Evolutionary conservation across 352 stramenopile genomes (phyloP), one percentile per base, ranked within the genome.

Genomic region (Pythium graminicola): DNA sequence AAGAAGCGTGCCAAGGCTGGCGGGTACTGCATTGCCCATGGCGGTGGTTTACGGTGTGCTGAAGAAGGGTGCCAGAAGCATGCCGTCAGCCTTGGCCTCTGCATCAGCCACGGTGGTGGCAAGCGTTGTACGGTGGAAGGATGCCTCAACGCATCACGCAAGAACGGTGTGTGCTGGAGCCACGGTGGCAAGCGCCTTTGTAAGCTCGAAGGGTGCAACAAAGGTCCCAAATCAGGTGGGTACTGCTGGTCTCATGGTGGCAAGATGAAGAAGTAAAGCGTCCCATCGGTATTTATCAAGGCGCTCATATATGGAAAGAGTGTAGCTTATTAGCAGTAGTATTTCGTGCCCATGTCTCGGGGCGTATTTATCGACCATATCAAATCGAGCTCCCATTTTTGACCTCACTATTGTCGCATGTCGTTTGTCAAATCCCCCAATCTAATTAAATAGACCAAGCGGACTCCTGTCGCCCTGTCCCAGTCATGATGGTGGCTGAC

Each of bases 191-290:
- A 89, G 68, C 76, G 81, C 10, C 73, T 84, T 24, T 92, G 81
- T 66, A 86, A 89, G 52, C 50, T 87, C 4, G 73, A 86, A 39
- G 76, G 76, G 0, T 92, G 78, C 64, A 89, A 84, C 57, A 92
- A 89, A 24, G 76, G 81, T 28, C 78, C 78, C 45, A 92, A 89
- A 62, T 86, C 75, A 3, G 78, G 81, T 43, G 78, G 78, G 56
- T 89, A 86, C 64, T 92, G 81, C 75, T 92, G 78, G 78, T 82
- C 73, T 40, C 78, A 92, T 54, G 78, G 81, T 46, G 75, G 77
- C 65, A 91, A 88, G 71, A 82, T 84, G 64, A 86, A 84, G 59
- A 91, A 91, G 70, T 87, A 74, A 70, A 44, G 22, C 11, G 13
- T 13, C n/a, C 16, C 36, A 28, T 47, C 35, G 0, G 3, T 81